Base-by-base conservation (phyloP, 371 early-diverging fungal species). In the Batrachochytrium dendrobatidis region DNA sequence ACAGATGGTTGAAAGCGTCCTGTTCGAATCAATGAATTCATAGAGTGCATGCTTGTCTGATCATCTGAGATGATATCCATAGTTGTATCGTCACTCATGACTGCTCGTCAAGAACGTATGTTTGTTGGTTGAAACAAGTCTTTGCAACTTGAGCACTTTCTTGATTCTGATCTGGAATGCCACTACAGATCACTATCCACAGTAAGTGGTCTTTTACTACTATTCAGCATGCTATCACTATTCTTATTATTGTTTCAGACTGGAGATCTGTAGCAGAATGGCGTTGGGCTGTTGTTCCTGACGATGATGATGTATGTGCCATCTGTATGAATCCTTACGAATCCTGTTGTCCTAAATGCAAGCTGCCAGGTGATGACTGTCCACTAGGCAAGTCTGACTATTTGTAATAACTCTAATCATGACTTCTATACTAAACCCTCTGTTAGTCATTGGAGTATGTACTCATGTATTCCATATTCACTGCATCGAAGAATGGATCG, bases 391-490 rank as follows among this genome's bases (percentile, higher is more conserved):
- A 33, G 69, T 34, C 18, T n/a, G 49, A n/a, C 24, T 12, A n/a
- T 29, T 22, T 7, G 8, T 48, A 29, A 8, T n/a, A 29, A 48
- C 39, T 17, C 39, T 39, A 15, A 39, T 17, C 39, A 15, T 39
- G 15, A 20, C 39, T 39, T 20, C 15, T 39, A 39, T 39, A 15
- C 15, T n/a, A n/a, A n/a, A n/a, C n/a, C 39, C 15, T 39, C 8
- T 45, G 30, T 32, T 56, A 83, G 84, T 90, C n/a, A 83, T 83
- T 84, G 94, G 94, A 35, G 80, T 86, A 61, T 94, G 94, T 74
- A 68, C 75, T 18, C 94, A 94, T 62, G 85, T 83, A 3, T 94
- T 91, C 69, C 94, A 94, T 71, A 79, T 92, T 79, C 94, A 94
- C 68, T 94, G 94, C 57, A 61, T 94, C 12, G 65, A 81, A 60